Conservation (phyloP, 257 asterid species). For the Coffea eugenioides region DNA sequence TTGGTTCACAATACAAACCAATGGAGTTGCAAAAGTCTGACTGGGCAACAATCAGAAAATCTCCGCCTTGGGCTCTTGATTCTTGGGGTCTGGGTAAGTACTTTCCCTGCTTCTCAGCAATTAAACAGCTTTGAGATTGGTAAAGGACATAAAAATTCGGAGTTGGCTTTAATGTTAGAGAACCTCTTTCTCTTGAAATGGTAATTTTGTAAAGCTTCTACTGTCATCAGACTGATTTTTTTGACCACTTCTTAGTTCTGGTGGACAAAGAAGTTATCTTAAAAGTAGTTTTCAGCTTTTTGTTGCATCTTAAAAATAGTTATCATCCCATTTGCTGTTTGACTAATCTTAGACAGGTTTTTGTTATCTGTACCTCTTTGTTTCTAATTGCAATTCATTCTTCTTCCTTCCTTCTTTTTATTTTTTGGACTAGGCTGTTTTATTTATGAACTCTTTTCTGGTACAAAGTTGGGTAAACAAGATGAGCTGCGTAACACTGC, state of each 20-base stretch:
- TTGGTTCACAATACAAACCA: slow-evolving; percentile 92
- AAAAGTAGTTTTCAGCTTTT: neutral
- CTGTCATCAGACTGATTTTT: neutral
- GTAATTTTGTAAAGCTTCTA: neutral
- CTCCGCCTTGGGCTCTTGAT: slow-evolving; percentile 96
- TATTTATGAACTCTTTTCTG: slow-evolving; percentile 92
- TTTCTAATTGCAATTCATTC: neutral
- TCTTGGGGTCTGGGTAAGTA: slow-evolving; percentile 99
- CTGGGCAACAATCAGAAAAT: slow-evolving; percentile 82
- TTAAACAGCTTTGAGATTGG: neutral
- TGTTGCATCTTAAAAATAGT: neutral
- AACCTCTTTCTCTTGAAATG: neutral
- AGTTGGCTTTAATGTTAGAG: neutral
- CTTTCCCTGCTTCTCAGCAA: slow-evolving; percentile 5
- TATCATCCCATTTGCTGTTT: neutral
- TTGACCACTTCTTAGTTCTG: neutral
- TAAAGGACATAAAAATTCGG: neutral
- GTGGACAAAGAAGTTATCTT: neutral
- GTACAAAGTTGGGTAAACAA: slow-evolving; percentile 74
- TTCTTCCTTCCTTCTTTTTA: slow-evolving; percentile 17
- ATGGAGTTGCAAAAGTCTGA: slow-evolving; percentile 88
- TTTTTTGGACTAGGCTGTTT: slow-evolving; percentile 71
- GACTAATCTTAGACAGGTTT: neutral
- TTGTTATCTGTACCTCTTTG: neutral
- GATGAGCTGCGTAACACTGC: slow-evolving; percentile 89